Percentiles rank a stretch among this genome's conserved stretches.
phyloP scores from a whole-genome alignment of 2,329 filamentous ascomycete species.

The Paraconiothyrium brasiliense region DNA sequence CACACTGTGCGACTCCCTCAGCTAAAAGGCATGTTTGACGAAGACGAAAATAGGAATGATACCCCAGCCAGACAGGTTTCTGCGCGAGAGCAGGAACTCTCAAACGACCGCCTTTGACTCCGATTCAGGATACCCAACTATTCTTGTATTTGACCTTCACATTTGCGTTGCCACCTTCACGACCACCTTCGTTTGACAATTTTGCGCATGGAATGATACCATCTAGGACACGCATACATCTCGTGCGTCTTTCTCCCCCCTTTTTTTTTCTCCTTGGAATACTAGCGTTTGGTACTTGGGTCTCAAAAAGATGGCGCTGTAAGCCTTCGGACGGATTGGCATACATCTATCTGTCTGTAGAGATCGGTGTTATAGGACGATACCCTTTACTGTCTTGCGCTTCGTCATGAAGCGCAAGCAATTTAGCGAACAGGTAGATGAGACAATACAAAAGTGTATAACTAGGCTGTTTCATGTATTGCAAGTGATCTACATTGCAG shows the following conservation, averaged over 20 bases:
- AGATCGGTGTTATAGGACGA: not conserved
- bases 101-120: constrained; percentile 9
- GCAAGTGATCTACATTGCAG: not conserved
- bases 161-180: not conserved
- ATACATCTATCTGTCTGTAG: not conserved
- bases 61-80: constrained; percentile 18
- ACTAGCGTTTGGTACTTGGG: not conserved
- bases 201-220: constrained; percentile 14
- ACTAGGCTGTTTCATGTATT: not conserved
- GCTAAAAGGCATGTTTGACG: not conserved
- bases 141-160: not conserved
- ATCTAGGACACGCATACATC: not conserved
- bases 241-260: not conserved
- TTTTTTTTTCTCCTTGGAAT: not conserved
- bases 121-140: constrained; percentile 20
- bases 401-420: not conserved
- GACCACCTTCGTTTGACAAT: not conserved
- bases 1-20: not conserved
- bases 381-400: not conserved
- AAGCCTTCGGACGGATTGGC: not conserved
- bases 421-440: not conserved
- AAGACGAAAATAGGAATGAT: constrained; percentile 9
- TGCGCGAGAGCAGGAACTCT: constrained; percentile 19
- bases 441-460: not conserved
- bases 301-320: not conserved